Percentiles rank a stretch among this genome's conserved stretches.
Conservation (phyloP, 306 rosid species). For the Lotus japonicus region DNA sequence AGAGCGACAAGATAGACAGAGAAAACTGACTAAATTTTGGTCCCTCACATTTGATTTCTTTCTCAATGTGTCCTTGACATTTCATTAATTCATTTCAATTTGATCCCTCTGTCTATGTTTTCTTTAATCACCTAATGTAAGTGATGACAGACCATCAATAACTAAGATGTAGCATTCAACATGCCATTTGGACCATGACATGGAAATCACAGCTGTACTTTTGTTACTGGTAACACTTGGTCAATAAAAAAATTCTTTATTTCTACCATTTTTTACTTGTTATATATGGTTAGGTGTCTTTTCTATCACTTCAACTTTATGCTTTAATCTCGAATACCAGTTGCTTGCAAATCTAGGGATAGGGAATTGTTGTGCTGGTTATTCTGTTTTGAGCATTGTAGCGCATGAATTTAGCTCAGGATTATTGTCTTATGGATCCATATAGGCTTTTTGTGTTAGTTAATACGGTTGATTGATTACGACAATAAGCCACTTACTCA, state of each 20-base stretch:
- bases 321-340: neutral
- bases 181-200: neutral
- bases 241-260: neutral
- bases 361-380: neutral
- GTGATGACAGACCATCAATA: neutral
- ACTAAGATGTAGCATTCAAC: neutral
- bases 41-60: neutral
- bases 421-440: neutral
- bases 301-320: neutral
- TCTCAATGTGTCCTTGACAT: neutral
- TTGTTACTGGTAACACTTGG: neutral
- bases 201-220: neutral
- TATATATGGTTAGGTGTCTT: neutral
- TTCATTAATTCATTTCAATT: neutral
- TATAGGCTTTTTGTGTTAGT: neutral
- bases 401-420: neutral
- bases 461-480: neutral
- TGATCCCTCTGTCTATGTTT: neutral
- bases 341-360: neutral
- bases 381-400: neutral
- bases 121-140: neutral
- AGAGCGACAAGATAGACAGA: neutral
- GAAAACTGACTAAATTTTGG: neutral
- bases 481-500: constrained; percentile 1
- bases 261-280: neutral